phyloP scores from a whole-genome alignment of 495 filamentous ascomycete species.

The Hypoxylon fuscum region DNA sequence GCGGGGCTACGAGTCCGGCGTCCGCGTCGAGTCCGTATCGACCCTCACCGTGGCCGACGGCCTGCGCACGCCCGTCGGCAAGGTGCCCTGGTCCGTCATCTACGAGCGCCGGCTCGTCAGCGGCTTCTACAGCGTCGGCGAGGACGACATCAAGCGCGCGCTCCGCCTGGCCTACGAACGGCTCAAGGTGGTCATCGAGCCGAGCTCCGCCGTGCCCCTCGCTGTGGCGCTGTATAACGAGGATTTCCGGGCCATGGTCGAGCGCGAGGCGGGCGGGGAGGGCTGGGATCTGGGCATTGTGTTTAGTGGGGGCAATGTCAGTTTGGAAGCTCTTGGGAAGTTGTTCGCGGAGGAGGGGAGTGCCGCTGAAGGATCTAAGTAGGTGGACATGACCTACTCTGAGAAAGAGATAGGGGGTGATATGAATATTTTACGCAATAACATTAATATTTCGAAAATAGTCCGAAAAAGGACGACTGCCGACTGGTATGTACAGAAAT shows the following conservation, averaged over 20 bases:
- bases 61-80: slow-evolving; percentile 82
- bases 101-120: slow-evolving; percentile 72
- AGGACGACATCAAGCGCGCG: slow-evolving; percentile 82
- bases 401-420: neutral
- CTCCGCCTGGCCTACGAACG: slow-evolving; percentile 84
- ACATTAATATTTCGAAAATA: neutral
- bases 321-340: slow-evolving; percentile 76
- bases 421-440: neutral
- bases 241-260: slow-evolving; percentile 76
- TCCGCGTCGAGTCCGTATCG: slow-evolving; percentile 71
- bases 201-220: slow-evolving; percentile 84
- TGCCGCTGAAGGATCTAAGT: neutral
- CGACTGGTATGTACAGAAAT: neutral
- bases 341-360: slow-evolving; percentile 58
- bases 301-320: slow-evolving; percentile 91
- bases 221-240: slow-evolving; percentile 87
- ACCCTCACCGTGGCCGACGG: slow-evolving; percentile 91
- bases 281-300: slow-evolving; percentile 91
- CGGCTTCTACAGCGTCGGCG: slow-evolving; percentile 79
- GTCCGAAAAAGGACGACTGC: neutral
- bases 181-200: slow-evolving; percentile 93
- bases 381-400: neutral
- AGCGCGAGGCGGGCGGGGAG: slow-evolving; percentile 72
- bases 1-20: slow-evolving; percentile 68
- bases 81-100: slow-evolving; percentile 82